These are phyloP conservation scores for Camelina sativa DNA, from an alignment of 345 rosid genomes.

Conservation along the genomic window DNA sequence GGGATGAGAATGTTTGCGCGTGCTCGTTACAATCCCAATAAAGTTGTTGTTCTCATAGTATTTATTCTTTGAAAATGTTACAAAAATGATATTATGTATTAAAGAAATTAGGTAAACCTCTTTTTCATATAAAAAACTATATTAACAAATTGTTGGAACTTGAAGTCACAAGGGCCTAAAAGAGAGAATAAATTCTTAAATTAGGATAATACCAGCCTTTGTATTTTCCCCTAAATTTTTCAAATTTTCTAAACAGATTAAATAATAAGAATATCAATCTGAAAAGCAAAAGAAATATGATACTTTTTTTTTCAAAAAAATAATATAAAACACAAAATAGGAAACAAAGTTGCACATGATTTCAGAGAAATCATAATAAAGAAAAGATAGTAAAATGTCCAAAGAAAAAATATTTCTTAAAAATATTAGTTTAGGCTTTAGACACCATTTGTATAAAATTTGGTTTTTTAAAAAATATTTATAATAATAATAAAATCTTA, in stretches of 20 bases:
- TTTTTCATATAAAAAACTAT: slow-evolving; percentile 22
- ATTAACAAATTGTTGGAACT: slow-evolving; percentile 43
- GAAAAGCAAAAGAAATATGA: slow-evolving; percentile 13
- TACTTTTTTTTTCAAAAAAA: background rate
- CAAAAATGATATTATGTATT: slow-evolving; percentile 6
- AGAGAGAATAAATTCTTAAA: slow-evolving; percentile 15
- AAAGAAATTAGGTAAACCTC: slow-evolving; percentile 37
- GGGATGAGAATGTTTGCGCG: slow-evolving; percentile 42
- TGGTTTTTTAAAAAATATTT: slow-evolving; percentile 1
- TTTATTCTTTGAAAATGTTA: slow-evolving; percentile 26
- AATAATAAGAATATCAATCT: slow-evolving; percentile 5
- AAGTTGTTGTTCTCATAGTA: slow-evolving; percentile 36
- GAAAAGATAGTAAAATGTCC: background rate
- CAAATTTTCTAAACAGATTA: background rate
- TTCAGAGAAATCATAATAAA: background rate
- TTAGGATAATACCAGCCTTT: slow-evolving; percentile 31
- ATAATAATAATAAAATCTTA: background rate
- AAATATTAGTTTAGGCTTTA: background rate
- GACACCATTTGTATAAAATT: background rate
- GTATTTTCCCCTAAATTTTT: background rate
- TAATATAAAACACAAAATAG: background rate
- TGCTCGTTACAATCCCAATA: slow-evolving; percentile 46
- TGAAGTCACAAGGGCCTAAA: slow-evolving; percentile 43
- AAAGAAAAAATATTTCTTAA: background rate
- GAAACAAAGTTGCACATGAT: background rate